Evolutionary conservation across 2,329 filamentous ascomycete species (phyloP).

Genomic region (Calonectria montana): DNA sequence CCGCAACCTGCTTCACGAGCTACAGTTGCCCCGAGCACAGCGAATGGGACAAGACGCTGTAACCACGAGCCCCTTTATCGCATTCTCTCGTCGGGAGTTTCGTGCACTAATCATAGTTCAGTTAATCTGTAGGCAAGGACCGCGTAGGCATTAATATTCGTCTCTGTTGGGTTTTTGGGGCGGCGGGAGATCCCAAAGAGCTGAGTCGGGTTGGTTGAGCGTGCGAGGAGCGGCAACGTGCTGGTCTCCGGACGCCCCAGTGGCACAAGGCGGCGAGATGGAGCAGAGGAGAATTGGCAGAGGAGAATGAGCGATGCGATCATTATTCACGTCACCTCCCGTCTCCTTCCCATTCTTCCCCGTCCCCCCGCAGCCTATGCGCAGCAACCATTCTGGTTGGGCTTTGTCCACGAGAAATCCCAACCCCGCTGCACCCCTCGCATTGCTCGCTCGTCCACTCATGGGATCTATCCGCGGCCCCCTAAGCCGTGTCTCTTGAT

Average conservation of each 20-base stretch:
- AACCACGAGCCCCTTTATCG: constrained; percentile 37
- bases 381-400: background rate
- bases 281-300: background rate
- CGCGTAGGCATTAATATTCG: constrained; percentile 33
- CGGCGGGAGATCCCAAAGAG: constrained; percentile 29
- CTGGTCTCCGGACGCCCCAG: constrained; percentile 23
- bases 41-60: constrained; percentile 38
- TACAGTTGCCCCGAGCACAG: constrained; percentile 24
- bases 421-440: constrained; percentile 23
- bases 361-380: too few species aligned
- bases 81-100: constrained; percentile 6
- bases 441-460: constrained; percentile 20
- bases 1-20: constrained; percentile 14
- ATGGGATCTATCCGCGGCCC: background rate
- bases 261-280: constrained; percentile 25
- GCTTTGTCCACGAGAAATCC: background rate
- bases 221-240: constrained; percentile 32
- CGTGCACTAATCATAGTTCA: constrained; percentile 25
- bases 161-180: constrained; percentile 32
- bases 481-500: constrained; percentile 51
- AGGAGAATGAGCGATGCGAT: background rate
- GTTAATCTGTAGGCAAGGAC: constrained; percentile 33
- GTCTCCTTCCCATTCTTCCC: background rate
- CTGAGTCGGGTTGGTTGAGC: constrained; percentile 28
- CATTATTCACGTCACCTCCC: constrained; percentile 9